Percentiles rank a stretch among this genome's conserved stretches.
Evolutionary conservation across 768 basidiomycete species (phyloP).

Genomic region (Hydnomerulius pinastri): DNA sequence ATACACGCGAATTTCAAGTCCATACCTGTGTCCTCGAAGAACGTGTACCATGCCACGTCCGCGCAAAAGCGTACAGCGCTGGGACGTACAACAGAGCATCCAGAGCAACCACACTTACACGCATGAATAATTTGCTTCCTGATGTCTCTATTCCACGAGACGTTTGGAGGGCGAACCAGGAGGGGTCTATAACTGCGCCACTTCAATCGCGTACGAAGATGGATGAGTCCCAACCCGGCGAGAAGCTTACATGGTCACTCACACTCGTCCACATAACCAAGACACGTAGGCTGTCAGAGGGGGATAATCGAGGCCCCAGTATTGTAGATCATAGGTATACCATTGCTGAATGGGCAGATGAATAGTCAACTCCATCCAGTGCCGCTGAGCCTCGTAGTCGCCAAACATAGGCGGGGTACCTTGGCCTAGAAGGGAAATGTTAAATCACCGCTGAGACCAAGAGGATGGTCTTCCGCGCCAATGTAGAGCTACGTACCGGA

Average conservation of each 20-base stretch:
- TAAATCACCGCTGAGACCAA: not conserved
- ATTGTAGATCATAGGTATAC: slow-evolving; percentile 87
- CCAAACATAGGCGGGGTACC: slow-evolving; percentile 82
- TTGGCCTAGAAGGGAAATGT: slow-evolving; percentile 45
- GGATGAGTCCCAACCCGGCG: slow-evolving; percentile 4
- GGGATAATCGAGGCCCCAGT: slow-evolving; percentile 97
- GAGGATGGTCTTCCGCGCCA: not conserved
- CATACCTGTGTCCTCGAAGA: slow-evolving; percentile 80
- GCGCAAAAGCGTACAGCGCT: slow-evolving; percentile 66
- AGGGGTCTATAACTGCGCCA: slow-evolving; percentile 49
- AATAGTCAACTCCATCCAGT: slow-evolving; percentile 92
- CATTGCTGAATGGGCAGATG: slow-evolving; percentile 75
- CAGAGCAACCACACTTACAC: slow-evolving; percentile 65
- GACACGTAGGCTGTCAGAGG: slow-evolving; percentile 90
- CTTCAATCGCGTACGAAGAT: slow-evolving; percentile 29
- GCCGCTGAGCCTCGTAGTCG: slow-evolving; percentile 91
- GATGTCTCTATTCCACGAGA: slow-evolving; percentile 75
- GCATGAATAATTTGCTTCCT: slow-evolving; percentile 77
- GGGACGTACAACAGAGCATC: slow-evolving; percentile 78
- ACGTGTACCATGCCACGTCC: slow-evolving; percentile 64
- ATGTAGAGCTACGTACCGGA: slow-evolving; percentile 61
- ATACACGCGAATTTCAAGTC: not conserved
- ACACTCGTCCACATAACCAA: slow-evolving; percentile 81
- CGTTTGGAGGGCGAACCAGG: slow-evolving; percentile 70
- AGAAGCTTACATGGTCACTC: slow-evolving; percentile 32